phyloP scores from a whole-genome alignment of 1,139 yeast genomes.

The Yamadazyma diospyri region DNA sequence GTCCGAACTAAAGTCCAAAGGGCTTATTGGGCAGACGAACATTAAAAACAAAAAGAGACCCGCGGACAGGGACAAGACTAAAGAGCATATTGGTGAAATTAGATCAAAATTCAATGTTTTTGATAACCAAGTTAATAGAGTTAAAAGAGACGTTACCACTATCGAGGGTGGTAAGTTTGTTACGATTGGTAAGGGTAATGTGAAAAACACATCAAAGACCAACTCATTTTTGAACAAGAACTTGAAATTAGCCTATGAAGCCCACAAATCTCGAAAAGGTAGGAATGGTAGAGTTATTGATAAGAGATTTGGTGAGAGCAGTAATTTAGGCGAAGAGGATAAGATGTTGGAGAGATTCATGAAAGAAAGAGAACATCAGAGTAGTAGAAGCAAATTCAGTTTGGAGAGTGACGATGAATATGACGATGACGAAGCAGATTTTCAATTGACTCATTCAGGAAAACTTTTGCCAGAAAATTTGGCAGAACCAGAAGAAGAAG shows the following conservation, averaged over 20 bases:
- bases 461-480: slow-evolving; percentile 49
- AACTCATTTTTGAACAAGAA: slow-evolving; percentile 77
- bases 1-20: slow-evolving; percentile 71
- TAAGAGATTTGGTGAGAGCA: slow-evolving; percentile 89
- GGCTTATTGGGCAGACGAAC: slow-evolving; percentile 80
- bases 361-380: slow-evolving; percentile 69
- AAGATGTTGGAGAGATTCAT: slow-evolving; percentile 95
- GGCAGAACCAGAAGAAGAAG: slow-evolving; percentile 22
- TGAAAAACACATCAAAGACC: slow-evolving; percentile 38
- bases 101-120: slow-evolving; percentile 87
- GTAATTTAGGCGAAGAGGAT: slow-evolving; percentile 77
- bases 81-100: slow-evolving; percentile 54
- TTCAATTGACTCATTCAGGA: slow-evolving; percentile 75
- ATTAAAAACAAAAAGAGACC: slow-evolving; percentile 52
- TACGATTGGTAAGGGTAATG: slow-evolving; percentile 52
- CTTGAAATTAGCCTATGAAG: slow-evolving; percentile 65
- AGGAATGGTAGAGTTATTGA: slow-evolving; percentile 79
- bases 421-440: slow-evolving; percentile 37
- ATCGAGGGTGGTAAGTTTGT: slow-evolving; percentile 51
- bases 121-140: slow-evolving; percentile 69
- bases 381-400: slow-evolving; percentile 54
- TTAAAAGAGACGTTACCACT: slow-evolving; percentile 62
- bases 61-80: slow-evolving; percentile 66
- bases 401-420: slow-evolving; percentile 69
- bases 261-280: slow-evolving; percentile 56